Evolutionary conservation across 2,329 filamentous ascomycete genomes (phyloP).

Genomic region (Claviceps arundinis): DNA sequence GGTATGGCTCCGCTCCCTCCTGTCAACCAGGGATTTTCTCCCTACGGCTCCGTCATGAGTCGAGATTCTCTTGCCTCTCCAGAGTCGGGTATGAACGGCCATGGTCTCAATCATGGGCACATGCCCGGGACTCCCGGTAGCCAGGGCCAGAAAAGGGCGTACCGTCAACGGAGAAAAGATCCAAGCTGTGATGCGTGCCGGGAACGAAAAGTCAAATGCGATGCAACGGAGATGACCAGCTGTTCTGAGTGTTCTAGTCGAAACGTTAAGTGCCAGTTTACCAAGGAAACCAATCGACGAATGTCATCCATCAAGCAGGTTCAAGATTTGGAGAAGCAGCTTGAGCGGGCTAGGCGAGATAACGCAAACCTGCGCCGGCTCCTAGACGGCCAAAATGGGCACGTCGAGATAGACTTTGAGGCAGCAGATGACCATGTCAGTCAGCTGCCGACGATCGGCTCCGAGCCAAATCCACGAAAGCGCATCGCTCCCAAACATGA

Average conservation of each 20-base stretch:
- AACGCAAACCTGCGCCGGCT: conserved; percentile 60
- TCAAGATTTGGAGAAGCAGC: conserved; percentile 88
- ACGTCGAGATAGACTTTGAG: conserved; percentile 36
- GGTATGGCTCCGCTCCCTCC: conserved; percentile 38
- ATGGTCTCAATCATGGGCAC: conserved; percentile 25
- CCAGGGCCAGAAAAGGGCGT: conserved; percentile 80
- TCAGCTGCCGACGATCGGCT: conserved; percentile 51
- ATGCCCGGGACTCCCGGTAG: conserved; percentile 26
- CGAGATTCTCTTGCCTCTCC: conserved; percentile 47
- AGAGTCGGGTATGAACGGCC: conserved; percentile 43
- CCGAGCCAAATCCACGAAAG: conserved; percentile 50
- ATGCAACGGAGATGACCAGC: conserved; percentile 89
- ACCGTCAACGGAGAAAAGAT: conserved; percentile 88
- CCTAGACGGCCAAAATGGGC: conserved; percentile 37
- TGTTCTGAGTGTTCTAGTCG: conserved; percentile 96
- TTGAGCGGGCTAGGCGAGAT: conserved; percentile 66
- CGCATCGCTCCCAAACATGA: conserved; percentile 51
- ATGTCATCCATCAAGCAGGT: conserved; percentile 99
- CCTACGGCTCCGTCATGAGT: conserved; percentile 40
- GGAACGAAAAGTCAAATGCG: conserved; percentile 76
- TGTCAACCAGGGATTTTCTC: conserved; percentile 34
- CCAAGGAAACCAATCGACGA: conserved; percentile 92
- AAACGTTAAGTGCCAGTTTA: conserved; percentile 96
- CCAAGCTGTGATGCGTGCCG: conserved; percentile 95
- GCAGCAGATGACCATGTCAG: conserved; percentile 35